A percentile compares a stretch with the other conserved stretches of the same genome.
Conservation (phyloP, 208 protist species). For the Herpetomonas tarakana region DNA sequence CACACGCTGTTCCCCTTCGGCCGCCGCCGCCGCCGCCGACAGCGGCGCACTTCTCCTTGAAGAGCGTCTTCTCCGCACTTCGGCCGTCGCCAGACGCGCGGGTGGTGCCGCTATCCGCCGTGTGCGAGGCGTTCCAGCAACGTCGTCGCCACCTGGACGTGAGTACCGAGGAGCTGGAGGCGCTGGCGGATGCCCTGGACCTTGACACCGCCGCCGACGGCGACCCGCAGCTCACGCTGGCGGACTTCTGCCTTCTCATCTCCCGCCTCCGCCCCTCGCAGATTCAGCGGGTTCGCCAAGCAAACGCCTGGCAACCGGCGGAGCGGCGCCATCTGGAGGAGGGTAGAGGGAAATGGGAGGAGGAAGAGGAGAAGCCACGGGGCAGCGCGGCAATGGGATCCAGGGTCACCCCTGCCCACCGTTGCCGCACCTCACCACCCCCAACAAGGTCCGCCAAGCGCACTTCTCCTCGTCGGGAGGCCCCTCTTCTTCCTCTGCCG, state of each 20-base stretch:
- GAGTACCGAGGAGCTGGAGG: conserved; percentile 45
- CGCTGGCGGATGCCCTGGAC: conserved; percentile 57
- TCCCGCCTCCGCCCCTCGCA: conserved; percentile 48
- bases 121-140: conserved; percentile 22
- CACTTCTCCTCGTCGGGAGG: no score
- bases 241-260: conserved; percentile 70
- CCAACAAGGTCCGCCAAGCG: no score
- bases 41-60: no score
- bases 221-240: conserved; percentile 19
- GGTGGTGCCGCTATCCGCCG: conserved; percentile 32
- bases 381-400: background rate
- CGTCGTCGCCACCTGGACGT: conserved; percentile 22
- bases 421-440: no score
- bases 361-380: no score
- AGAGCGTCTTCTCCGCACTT: no score
- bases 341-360: no score
- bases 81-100: no score
- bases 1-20: no score
- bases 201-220: conserved; percentile 15
- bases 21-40: no score
- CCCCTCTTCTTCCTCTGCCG: no score
- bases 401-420: background rate
- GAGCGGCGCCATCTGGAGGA: no score
- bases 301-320: background rate
- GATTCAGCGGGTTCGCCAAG: conserved; percentile 46